Conservation (phyloP, 306 rosid genomes). For the Acacia confusa region DNA sequence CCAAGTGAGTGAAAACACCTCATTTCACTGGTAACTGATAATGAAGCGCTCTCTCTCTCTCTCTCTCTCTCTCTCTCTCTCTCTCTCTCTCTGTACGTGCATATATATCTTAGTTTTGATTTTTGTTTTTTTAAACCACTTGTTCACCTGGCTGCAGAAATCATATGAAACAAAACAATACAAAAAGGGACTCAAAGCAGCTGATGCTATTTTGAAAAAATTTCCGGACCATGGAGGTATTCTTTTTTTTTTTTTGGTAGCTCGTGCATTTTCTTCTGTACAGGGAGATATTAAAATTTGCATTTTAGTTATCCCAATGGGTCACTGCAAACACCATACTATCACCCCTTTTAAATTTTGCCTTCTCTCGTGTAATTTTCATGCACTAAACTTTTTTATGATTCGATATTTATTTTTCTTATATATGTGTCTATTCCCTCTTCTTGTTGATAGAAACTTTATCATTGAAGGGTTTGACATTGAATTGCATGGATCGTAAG, state of each 20-base stretch:
- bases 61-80: neutral
- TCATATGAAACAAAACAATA: conserved; percentile 97
- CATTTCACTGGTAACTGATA: neutral
- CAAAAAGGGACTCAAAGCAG: conserved; percentile 95
- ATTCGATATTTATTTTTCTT: conserved; percentile 1
- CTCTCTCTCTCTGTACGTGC: neutral
- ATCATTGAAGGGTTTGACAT: conserved; percentile 96
- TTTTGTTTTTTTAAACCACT: neutral
- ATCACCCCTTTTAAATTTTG: neutral
- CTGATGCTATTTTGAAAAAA: conserved; percentile 89
- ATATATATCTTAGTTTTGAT: too few relatives aligned
- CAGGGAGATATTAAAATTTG: neutral
- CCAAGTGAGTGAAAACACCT: conserved; percentile 1
- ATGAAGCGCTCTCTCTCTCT: conserved; percentile 24
- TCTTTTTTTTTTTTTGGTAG: neutral
- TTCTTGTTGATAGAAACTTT: conserved; percentile 75
- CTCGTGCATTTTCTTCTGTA: conserved; percentile 2
- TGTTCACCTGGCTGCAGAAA: conserved; percentile 56
- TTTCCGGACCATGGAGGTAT: conserved; percentile 99
- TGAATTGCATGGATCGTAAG: conserved; percentile 98
- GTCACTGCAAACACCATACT: neutral
- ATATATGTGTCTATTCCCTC: conserved; percentile 21
- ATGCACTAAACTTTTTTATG: neutral
- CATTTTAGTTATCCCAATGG: conserved; percentile 15
- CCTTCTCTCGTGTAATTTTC: neutral